phyloP scores from a whole-genome alignment of 768 basidiomycete species.

The Agrocybe pediades region DNA sequence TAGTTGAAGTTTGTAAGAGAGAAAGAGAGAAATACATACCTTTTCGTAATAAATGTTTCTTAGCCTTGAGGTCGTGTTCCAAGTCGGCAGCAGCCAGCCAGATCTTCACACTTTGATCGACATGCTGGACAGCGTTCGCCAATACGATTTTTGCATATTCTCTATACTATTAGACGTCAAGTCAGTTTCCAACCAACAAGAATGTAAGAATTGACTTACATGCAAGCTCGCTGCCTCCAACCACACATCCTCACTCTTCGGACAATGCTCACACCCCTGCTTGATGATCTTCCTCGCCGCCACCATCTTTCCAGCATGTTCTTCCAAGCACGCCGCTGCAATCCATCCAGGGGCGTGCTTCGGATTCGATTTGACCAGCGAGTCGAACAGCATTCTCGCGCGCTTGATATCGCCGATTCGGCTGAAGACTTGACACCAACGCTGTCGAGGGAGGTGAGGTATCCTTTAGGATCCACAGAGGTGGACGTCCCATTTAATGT shows the following conservation, averaged over 20 bases:
- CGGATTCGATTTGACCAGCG: constrained; percentile 94
- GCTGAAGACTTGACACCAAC: constrained; percentile 89
- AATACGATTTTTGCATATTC: constrained; percentile 94
- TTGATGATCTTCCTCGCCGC: constrained; percentile 92
- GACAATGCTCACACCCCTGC: constrained; percentile 92
- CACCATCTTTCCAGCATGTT: constrained; percentile 96
- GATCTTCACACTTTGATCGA: constrained; percentile 92
- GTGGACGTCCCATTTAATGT: constrained; percentile 33
- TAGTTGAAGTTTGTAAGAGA: too few relatives aligned
- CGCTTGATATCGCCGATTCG: constrained; percentile 99
- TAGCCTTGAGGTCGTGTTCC: constrained; percentile 81
- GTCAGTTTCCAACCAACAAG: background rate
- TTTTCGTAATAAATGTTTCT: constrained; percentile 91
- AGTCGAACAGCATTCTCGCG: constrained; percentile 94
- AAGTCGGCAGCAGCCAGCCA: constrained; percentile 95
- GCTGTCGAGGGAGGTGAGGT: constrained; percentile 92
- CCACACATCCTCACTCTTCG: constrained; percentile 97
- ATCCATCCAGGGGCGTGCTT: constrained; percentile 99
- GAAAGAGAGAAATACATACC: too few relatives aligned
- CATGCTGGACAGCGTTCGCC: constrained; percentile 92
- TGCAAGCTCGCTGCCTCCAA: constrained; percentile 95
- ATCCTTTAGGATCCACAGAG: constrained; percentile 96
- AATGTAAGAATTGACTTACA: constrained; percentile 43
- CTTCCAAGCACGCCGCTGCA: constrained; percentile 93
- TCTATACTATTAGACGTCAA: constrained; percentile 56